These are phyloP conservation scores for Rhytidhysteron rufulum DNA, from an alignment of 2,329 filamentous ascomycete genomes.

Conservation along the genomic window DNA sequence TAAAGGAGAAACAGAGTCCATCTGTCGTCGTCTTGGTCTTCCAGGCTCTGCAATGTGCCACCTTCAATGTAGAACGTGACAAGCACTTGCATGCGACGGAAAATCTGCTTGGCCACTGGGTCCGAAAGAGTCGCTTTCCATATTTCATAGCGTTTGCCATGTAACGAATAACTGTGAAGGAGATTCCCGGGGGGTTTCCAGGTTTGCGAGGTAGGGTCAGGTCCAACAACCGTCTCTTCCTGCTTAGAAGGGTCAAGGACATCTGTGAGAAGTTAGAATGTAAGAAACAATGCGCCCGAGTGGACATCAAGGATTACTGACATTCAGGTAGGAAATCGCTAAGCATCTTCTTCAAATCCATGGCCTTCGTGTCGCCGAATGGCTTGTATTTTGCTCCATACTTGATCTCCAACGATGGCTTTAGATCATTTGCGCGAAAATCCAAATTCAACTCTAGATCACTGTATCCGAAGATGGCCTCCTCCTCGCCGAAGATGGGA, in stretches of 20 bases:
- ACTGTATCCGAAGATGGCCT: slow-evolving; percentile 87
- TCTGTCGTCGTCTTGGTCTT: slow-evolving; percentile 63
- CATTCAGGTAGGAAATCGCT: slow-evolving; percentile 62
- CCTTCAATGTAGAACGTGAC: slow-evolving; percentile 89
- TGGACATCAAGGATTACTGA: slow-evolving; percentile 35
- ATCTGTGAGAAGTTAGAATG: background rate
- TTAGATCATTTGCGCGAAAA: slow-evolving; percentile 69
- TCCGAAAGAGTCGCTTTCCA: slow-evolving; percentile 77
- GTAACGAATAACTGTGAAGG: slow-evolving; percentile 59
- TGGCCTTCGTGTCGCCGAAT: slow-evolving; percentile 64
- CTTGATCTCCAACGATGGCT: slow-evolving; percentile 67
- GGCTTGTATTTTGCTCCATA: slow-evolving; percentile 69
- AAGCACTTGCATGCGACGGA: slow-evolving; percentile 79
- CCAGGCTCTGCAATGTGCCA: slow-evolving; percentile 70
- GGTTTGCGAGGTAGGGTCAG: slow-evolving; percentile 17
- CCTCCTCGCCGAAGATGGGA: slow-evolving; percentile 87
- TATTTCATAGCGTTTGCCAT: slow-evolving; percentile 70
- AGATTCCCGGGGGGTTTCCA: slow-evolving; percentile 74
- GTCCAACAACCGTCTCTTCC: background rate
- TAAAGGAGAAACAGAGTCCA: slow-evolving; percentile 88
- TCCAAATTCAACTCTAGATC: slow-evolving; percentile 71
- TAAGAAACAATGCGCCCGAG: background rate
- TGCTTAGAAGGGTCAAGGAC: background rate
- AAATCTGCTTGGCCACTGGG: slow-evolving; percentile 62
- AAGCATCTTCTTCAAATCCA: slow-evolving; percentile 64